Base-by-base conservation (phyloP, 1,284 basidiomycete species). In the Pseudozyma tsukubaensis region DNA sequence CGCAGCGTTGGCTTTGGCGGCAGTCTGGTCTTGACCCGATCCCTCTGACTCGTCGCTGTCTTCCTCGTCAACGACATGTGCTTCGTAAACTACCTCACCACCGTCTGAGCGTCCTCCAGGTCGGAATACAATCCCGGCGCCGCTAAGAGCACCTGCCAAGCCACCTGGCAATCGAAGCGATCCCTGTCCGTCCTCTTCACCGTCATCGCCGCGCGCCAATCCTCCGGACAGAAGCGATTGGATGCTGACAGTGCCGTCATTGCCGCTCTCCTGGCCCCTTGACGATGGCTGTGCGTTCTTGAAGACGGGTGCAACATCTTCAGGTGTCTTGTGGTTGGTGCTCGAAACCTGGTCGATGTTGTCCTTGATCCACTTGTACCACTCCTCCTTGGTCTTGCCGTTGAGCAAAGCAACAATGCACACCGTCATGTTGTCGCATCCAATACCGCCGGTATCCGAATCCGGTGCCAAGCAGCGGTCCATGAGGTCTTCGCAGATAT, bases 341-440 rank as follows among this genome's bases (percentile, higher is more conserved):
- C 90, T 88, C 40, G 88, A 88, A 11, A 55, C 49, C 24, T 29
- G 24, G 78, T 94, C 89, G 44, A 96, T 92, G 45, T 95, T 90
- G 54, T 94, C 89, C 70, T 89, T 90, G 75, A 99, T 86, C 97
- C 95, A 99, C 24, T 88, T 85, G 83, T 92, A 93, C 97, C 97
- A 99, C 83, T 97, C 91, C 72, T 94, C 91, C 84, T 91, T 90
- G 14, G 94, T 94, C 65, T 91, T 90, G 35, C 93, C 95, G 72
- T 92, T 89, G 35, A 97, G 88, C 51, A 99, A 85, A 4, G 94
- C 97, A 50, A 99, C 89, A 63, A 99, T 89, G 76, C 97, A 89
- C 58, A 97, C 88, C 0, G 97, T 99, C 97, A 99, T 99, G 87
- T 99, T 99, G 87, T 99, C 97, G 84, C 95, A 98, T 21, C 97